Base-by-base conservation (phyloP, 129 eudicot genomes). In the Chrysanthemum seticuspe region DNA sequence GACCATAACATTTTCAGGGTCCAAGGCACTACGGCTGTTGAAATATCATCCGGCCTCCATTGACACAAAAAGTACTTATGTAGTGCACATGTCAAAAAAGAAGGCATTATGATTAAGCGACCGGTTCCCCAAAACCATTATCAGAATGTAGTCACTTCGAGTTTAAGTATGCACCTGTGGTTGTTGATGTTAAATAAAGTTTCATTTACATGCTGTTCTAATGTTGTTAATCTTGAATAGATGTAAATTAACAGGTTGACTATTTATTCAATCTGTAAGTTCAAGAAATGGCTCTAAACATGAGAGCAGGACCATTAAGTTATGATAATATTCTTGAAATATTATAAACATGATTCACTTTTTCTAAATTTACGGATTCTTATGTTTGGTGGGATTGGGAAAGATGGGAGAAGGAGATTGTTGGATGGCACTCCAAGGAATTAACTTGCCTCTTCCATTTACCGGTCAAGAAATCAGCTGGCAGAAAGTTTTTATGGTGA, bases 351-450 rank as follows among this genome's bases (percentile, higher is more conserved):
- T 50, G 54, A 14, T 6, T 71, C 11, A 6, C 3, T 75, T 50
- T 52, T 50, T 31, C 50, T 71, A 10, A 13, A 53, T 62, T 54
- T 73, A 63, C 85, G 90, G 98, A 93, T 90, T 89, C 98, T 2
- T 93, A 80, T 65, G 97, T 87, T 69, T 93, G 98, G 98, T 93
- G 98, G 98, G 95, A 90, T 80, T 90, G 97, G 98, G 81, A 81
- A 83, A 87, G 98, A 82, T 93, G 97, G 98, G 98, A 93, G 79
- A 93, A 87, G 70, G 98, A 93, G 84, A 83, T 93, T 52, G 98
- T 81, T 93, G 98, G 98, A 93, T 93, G 98, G 98, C 97, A 54
- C 91, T 93, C 81, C 98, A 93, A 83, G 98, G 98, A 80, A 62
- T 93, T 48, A 93, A 93, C 81, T 75, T 93, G 27, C 98, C 98